Base-by-base conservation (phyloP, 2,329 filamentous ascomycete genomes). In the Daldinia sp. region DNA sequence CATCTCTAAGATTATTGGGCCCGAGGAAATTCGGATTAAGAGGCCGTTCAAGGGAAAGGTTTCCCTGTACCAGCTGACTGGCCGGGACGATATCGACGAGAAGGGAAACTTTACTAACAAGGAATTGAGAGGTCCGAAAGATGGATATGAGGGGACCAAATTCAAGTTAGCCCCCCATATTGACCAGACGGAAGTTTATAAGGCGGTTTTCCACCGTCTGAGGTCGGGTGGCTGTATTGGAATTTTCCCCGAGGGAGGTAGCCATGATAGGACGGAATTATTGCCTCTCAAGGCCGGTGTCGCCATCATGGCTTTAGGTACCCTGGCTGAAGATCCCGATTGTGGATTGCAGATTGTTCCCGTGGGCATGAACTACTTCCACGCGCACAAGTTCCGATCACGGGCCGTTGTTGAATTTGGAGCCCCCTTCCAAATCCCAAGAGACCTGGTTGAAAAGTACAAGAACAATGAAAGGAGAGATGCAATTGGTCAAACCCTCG, bases 341-440 rank as follows among this genome's bases (percentile, higher is more conserved):
- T 97, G 92, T 74, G 93, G 92, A 27, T 82, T 99, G 64, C 96
- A 94, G 78, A 97, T 99, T 71, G 92, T 99, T 21, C 95, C 95
- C 3, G 94, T 95, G 52, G 94, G 94, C 71, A 97, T 99, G 94
- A 99, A 99, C 78, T 99, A 99, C 79, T 99, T 99, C 80, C 94
- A 98, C 78, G 92, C 94, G 0, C 94, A 99, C 83, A 99, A 98
- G 77, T 99, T 99, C 79, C 90, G 94, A 45, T 98, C 94, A 67
- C 87, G 95, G 75, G 95, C 94, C 32, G 94, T 99, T 3, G 89
- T 98, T 63, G 95, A 99, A 75, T 99, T 98, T 72, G 95, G 95
- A 7, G 89, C 87, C 23, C 93, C 95, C 0, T 89, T 98, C 66
- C 91, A 96, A 68, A 88, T 98, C 8, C 90, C 93, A 0, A 81